Base-by-base conservation (phyloP, 345 rosid species). In the Gossypium rotundifolium region DNA sequence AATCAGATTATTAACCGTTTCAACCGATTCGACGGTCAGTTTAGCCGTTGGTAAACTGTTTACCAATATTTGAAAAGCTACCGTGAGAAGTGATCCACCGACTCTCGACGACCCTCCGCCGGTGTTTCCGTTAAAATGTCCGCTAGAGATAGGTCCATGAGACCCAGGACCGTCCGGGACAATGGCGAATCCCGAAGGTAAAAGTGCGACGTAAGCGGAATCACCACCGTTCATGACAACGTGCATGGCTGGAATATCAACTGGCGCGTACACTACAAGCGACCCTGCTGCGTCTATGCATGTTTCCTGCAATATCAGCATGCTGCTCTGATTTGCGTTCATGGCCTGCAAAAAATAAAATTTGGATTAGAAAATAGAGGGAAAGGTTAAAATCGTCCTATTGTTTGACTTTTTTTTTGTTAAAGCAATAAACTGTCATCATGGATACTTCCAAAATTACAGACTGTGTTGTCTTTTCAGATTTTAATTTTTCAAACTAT, bases 241-340 rank as follows among this genome's bases (percentile, higher is more conserved):
- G 79, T 88, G 94, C 99, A 96, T 96, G 66, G 98, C 96, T 0
- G 97, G 93, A 2, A 93, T 86, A 83, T 96, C 99, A 18, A 96
- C 97, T 2, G 99, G 99, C 27, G 98, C 98, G 94, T 96, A 93
- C 49, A 96, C 99, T 6, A 96, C 97, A 79, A 91, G 90, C 46
- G 99, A 93, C 42, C 98, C 98, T 38, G 97, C 86, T 0, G 94
- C 88, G 89, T 96, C 99, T 75, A 87, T 86, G 87, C 93, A 91
- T 1, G 97, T 96, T 87, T 96, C 99, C 78, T 93, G 99, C 25
- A 96, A 85, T 71, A 96, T 93, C 70, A 96, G 75, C 99, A 96
- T 96, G 76, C 96, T 84, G 74, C 91, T 95, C 91, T 96, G 94
- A 78, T 83, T 91, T 12, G 98, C 80, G 87, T 86, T 89, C 89